These are phyloP conservation scores for Aureobasidium namibiae DNA, from an alignment of 2,329 filamentous ascomycete genomes.

Conservation along the genomic window DNA sequence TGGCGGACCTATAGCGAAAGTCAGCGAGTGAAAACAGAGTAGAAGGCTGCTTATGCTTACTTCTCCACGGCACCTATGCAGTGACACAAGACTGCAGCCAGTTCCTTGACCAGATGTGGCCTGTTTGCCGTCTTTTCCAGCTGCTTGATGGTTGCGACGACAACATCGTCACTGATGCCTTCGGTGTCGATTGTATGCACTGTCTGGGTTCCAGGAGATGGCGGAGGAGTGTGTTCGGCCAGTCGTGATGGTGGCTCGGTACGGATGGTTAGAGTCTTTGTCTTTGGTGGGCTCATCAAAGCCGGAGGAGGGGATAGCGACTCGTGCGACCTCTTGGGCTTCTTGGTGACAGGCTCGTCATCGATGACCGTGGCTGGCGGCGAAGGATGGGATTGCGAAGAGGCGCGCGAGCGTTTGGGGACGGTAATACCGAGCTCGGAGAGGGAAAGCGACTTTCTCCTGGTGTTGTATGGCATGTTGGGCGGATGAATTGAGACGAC, in stretches of 20 bases:
- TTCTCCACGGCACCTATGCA: conserved; percentile 80
- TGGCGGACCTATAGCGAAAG: conserved; percentile 65
- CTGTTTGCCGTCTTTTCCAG: conserved; percentile 84
- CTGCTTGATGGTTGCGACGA: conserved; percentile 81
- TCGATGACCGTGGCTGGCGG: conserved; percentile 55
- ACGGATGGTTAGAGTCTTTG: conserved; percentile 37
- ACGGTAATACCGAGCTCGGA: conserved; percentile 89
- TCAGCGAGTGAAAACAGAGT: background rate
- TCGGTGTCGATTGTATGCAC: conserved; percentile 62
- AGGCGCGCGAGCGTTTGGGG: conserved; percentile 42
- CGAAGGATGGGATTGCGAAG: conserved; percentile 41
- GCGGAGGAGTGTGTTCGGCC: conserved; percentile 69
- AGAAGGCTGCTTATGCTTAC: conserved; percentile 49
- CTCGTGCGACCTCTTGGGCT: conserved; percentile 68
- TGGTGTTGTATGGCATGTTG: conserved; percentile 89
- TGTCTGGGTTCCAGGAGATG: conserved; percentile 54
- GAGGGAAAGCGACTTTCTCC: conserved; percentile 89
- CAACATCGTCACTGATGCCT: conserved; percentile 88
- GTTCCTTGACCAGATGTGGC: conserved; percentile 89
- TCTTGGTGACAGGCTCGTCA: conserved; percentile 49
- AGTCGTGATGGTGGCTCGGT: conserved; percentile 38
- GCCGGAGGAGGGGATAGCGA: conserved; percentile 28
- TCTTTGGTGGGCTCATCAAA: conserved; percentile 36
- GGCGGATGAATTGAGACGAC: conserved; percentile 1
- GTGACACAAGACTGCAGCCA: conserved; percentile 69